Evolutionary conservation across 2,329 filamentous ascomycete genomes (phyloP).

Genomic region (Stemphylium lycopersici): DNA sequence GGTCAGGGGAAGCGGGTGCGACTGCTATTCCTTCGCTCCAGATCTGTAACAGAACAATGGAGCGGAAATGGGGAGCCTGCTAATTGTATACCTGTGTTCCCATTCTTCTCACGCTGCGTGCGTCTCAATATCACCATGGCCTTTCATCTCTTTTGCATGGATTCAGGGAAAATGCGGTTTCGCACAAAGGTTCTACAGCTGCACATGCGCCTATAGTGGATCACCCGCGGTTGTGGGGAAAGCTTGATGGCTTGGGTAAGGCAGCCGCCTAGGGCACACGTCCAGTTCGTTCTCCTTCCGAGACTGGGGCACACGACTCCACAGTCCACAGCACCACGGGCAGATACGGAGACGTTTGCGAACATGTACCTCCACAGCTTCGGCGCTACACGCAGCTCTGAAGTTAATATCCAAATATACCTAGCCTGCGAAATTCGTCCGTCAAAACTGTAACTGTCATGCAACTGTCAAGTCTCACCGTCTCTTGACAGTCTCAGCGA

Average conservation of each 20-base stretch:
- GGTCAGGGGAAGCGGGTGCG: conserved; percentile 7
- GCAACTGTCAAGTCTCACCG: conserved; percentile 16
- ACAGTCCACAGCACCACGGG: conserved; percentile 9
- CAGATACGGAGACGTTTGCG: conserved; percentile 6
- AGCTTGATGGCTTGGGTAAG: conserved; percentile 31
- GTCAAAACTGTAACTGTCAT: conserved; percentile 8
- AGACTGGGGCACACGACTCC: conserved; percentile 16
- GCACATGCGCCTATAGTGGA: conserved; percentile 13
- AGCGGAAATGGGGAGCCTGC: not conserved
- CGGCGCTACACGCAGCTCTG: not conserved
- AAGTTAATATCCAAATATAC: not conserved
- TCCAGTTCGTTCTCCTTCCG: conserved; percentile 13
- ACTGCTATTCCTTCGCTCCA: conserved; percentile 3
- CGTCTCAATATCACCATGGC: not conserved
- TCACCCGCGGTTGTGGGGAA: conserved; percentile 36
- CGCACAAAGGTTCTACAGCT: conserved; percentile 2
- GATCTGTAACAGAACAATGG: conserved; percentile 9
- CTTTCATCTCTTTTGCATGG: not conserved
- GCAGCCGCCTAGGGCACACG: conserved; percentile 8
- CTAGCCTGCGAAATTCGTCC: not conserved
- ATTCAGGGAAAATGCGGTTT: not conserved
- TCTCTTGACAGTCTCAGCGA: conserved; percentile 9
- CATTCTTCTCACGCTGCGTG: not conserved
- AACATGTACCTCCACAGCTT: not conserved
- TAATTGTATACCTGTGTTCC: not conserved